These are phyloP conservation scores for Theobroma cacao DNA, from an alignment of 345 rosid species.

Conservation along the genomic window DNA sequence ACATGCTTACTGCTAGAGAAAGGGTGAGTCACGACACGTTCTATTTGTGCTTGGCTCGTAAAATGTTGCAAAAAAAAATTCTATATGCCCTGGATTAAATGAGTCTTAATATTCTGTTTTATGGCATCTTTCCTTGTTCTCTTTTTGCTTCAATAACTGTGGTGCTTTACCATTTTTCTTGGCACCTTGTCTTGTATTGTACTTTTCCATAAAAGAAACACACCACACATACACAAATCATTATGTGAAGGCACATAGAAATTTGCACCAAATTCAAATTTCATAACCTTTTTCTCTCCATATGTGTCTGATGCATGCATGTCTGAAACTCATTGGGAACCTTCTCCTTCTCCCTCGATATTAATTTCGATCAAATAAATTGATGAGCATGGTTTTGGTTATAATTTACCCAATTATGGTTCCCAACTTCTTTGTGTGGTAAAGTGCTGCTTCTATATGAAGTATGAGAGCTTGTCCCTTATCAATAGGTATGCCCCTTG, in stretches of 20 bases:
- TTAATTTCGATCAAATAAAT: too few relatives aligned
- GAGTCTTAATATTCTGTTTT: background rate
- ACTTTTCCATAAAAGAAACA: background rate
- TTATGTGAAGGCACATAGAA: background rate
- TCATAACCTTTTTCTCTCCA: too few relatives aligned
- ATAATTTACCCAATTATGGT: too few relatives aligned
- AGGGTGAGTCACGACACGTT: conserved; percentile 43
- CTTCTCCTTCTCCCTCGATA: too few relatives aligned
- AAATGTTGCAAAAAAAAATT: background rate
- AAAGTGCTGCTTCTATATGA: too few relatives aligned
- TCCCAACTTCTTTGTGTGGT: too few relatives aligned
- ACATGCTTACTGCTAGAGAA: conserved; percentile 66
- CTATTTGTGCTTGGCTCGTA: background rate
- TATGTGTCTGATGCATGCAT: too few relatives aligned
- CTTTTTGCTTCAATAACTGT: background rate
- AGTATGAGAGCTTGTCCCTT: too few relatives aligned
- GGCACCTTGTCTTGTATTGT: background rate
- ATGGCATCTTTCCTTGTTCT: background rate
- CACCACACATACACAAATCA: background rate
- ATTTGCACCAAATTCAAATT: too few relatives aligned
- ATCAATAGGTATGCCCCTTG: background rate
- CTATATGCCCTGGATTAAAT: background rate
- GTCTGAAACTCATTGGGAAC: too few relatives aligned
- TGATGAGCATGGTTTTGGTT: too few relatives aligned
- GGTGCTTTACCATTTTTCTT: background rate